Evolutionary conservation across 2,329 filamentous ascomycete species (phyloP).

Genomic region (Akanthomyces muscarius): DNA sequence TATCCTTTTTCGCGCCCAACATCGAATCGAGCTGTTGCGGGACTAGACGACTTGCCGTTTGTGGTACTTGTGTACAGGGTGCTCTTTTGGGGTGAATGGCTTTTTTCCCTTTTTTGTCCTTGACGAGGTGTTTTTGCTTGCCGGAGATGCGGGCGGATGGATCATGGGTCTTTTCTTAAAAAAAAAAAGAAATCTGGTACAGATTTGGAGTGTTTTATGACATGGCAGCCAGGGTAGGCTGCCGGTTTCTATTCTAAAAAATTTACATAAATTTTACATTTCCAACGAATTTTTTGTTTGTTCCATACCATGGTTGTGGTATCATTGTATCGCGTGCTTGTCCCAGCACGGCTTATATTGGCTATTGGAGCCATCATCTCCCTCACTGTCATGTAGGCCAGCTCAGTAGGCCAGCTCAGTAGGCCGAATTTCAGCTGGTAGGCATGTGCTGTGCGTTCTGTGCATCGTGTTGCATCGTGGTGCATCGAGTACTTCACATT

Average conservation of each 20-base stretch:
- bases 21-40: neutral
- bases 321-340: neutral
- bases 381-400: neutral
- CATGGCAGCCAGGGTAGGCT: constrained; percentile 1
- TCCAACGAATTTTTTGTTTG: neutral
- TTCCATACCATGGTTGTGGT: neutral
- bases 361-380: neutral
- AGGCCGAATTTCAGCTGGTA: neutral
- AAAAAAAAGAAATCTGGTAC: neutral
- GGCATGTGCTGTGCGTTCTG: neutral
- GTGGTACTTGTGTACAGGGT: neutral
- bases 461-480: neutral
- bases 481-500: neutral
- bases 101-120: neutral
- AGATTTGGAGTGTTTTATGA: neutral
- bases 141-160: neutral
- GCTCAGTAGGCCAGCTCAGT: neutral
- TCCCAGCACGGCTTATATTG: neutral
- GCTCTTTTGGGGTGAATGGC: neutral
- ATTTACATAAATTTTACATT: neutral
- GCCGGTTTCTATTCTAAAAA: neutral
- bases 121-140: constrained; percentile 1
- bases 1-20: neutral
- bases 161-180: neutral
- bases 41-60: neutral